These are phyloP conservation scores for Solanum aculeatissimum DNA, from an alignment of 305 asterid species.

Conservation along the genomic window DNA sequence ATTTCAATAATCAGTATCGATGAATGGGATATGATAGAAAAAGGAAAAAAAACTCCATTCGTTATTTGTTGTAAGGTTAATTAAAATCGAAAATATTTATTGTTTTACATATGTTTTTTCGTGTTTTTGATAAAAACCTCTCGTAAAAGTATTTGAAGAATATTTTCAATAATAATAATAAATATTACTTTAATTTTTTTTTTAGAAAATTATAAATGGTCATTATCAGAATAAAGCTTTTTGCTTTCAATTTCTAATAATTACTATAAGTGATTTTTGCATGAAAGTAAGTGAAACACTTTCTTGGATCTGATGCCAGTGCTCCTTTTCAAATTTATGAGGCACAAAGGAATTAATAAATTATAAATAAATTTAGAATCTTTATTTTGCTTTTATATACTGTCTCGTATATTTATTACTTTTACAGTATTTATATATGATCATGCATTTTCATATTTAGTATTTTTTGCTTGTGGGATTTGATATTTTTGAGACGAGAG, in stretches of 20 bases:
- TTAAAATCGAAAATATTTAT: not conserved
- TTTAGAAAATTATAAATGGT: not conserved
- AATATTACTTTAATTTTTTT: not conserved
- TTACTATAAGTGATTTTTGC: not conserved
- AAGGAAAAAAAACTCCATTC: not conserved
- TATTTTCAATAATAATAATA: not conserved
- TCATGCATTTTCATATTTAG: no score
- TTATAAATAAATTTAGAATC: slow-evolving; percentile 4
- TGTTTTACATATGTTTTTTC: not conserved
- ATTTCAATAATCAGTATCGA: not conserved
- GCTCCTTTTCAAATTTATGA: not conserved
- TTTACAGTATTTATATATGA: no score
- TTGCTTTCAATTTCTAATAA: not conserved
- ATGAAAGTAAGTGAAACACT: slow-evolving; percentile 11
- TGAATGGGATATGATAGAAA: not conserved
- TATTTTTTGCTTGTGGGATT: no score
- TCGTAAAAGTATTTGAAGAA: not conserved
- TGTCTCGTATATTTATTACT: no score
- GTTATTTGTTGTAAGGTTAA: not conserved
- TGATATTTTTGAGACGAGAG: no score
- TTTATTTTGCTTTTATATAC: not conserved
- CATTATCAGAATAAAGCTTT: not conserved
- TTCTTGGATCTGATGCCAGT: slow-evolving; percentile 20
- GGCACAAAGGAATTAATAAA: not conserved
- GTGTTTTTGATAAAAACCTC: not conserved